phyloP scores from a whole-genome alignment of 2,329 filamentous ascomycete genomes.

The Ophiosphaerella herpotricha region DNA sequence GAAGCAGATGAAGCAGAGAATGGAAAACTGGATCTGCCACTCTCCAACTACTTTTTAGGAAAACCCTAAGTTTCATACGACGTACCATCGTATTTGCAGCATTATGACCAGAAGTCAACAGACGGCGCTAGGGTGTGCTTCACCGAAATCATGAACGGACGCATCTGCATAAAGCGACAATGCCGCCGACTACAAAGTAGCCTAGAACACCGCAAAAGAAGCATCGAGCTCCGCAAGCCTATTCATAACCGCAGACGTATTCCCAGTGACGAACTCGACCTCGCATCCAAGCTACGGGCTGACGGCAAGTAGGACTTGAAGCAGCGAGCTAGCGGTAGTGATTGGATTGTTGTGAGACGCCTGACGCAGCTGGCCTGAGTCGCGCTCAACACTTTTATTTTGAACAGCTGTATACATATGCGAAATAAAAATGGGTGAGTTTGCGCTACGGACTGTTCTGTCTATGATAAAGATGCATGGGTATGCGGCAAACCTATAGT shows the following conservation, averaged over 20 bases:
- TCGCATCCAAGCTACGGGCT: too few relatives aligned
- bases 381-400: too few relatives aligned
- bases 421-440: too few relatives aligned
- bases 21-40: neutral
- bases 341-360: too few relatives aligned
- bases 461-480: too few relatives aligned
- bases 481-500: too few relatives aligned
- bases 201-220: constrained; percentile 12
- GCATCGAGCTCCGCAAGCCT: constrained; percentile 12
- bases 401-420: too few relatives aligned
- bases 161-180: constrained; percentile 55
- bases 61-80: neutral
- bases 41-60: neutral
- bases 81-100: neutral
- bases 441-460: too few relatives aligned
- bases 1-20: constrained; percentile 46
- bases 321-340: too few relatives aligned
- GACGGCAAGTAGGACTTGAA: too few relatives aligned
- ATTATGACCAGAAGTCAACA: neutral
- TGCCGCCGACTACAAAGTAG: constrained; percentile 57
- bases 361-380: too few relatives aligned
- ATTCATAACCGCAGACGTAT: constrained; percentile 21
- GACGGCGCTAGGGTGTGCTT: constrained; percentile 44
- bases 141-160: constrained; percentile 68
- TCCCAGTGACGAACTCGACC: too few relatives aligned